Percentiles rank a stretch among this genome's conserved stretches.
Conservation (phyloP, 345 rosid genomes). For the Physaria fendleri region DNA sequence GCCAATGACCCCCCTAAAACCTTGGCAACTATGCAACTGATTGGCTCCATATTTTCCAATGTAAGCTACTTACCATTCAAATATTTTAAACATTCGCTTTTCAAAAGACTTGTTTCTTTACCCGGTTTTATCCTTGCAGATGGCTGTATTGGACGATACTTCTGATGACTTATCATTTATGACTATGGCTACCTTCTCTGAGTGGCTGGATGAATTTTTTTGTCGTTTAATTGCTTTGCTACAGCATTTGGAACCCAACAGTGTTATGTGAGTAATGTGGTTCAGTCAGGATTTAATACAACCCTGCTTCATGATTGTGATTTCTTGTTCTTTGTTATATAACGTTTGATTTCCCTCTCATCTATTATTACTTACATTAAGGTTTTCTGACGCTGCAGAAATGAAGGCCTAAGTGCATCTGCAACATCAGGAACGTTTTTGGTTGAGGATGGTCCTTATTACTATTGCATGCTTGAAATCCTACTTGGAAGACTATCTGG, state of each 20-base stretch:
- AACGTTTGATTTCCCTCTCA: conserved; percentile 3
- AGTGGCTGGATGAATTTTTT: conserved; percentile 95
- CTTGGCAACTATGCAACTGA: conserved; percentile 89
- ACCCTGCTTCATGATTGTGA: conserved; percentile 8
- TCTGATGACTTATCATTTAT: conserved; percentile 55
- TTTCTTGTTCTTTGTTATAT: conserved; percentile 1
- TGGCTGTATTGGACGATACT: conserved; percentile 74
- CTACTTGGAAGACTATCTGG: conserved; percentile 87
- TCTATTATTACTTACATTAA: background rate
- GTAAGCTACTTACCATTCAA: conserved; percentile 43
- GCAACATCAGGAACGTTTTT: conserved; percentile 94
- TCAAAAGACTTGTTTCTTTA: background rate
- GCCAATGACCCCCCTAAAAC: conserved; percentile 99
- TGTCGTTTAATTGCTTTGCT: conserved; percentile 86
- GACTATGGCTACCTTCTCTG: conserved; percentile 75
- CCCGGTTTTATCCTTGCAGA: conserved; percentile 34
- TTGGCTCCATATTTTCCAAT: conserved; percentile 97
- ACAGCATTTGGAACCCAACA: conserved; percentile 87
- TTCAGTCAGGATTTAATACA: background rate
- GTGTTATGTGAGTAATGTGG: conserved; percentile 66
- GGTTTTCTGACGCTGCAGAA: conserved; percentile 40
- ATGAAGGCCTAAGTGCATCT: conserved; percentile 85
- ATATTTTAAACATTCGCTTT: conserved; percentile 5
- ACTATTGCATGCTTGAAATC: conserved; percentile 97
- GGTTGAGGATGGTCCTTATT: conserved; percentile 95